A percentile compares a stretch with the other conserved stretches of the same genome.
These are phyloP conservation scores for Plasmodium ovale DNA, from an alignment of 169 alveolate genomes.

Conservation along the genomic window DNA sequence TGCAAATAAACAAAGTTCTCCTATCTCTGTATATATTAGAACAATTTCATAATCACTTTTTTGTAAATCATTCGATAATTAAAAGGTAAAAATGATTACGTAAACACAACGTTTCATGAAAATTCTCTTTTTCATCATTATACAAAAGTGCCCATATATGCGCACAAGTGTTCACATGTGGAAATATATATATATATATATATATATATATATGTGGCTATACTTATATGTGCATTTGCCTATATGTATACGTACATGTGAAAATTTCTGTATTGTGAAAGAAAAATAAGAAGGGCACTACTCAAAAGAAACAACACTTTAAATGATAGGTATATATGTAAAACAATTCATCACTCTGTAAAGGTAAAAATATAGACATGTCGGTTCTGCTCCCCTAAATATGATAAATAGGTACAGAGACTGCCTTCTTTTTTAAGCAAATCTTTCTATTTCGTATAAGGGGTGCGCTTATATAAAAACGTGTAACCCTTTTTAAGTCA, in stretches of 20 bases:
- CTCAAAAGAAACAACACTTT: not conserved
- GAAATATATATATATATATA: not conserved
- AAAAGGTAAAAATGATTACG: not conserved
- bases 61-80: not conserved
- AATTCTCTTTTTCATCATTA: slow-evolving; percentile 4
- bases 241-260: not conserved
- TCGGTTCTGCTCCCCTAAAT: not conserved
- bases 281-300: not conserved
- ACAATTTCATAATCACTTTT: slow-evolving; percentile 27
- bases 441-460: no score
- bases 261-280: not conserved
- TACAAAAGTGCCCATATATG: not conserved
- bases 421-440: no score
- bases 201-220: not conserved
- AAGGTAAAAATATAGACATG: not conserved
- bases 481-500: not conserved
- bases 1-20: not conserved
- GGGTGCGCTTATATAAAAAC: not conserved
- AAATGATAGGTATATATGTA: not conserved
- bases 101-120: not conserved
- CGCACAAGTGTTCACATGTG: not conserved
- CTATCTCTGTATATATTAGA: not conserved
- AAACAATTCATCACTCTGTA: not conserved
- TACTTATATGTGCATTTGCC: not conserved
- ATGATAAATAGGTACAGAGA: no score